phyloP scores from a whole-genome alignment of 2,329 filamentous ascomycete genomes.

The Alternaria solani region DNA sequence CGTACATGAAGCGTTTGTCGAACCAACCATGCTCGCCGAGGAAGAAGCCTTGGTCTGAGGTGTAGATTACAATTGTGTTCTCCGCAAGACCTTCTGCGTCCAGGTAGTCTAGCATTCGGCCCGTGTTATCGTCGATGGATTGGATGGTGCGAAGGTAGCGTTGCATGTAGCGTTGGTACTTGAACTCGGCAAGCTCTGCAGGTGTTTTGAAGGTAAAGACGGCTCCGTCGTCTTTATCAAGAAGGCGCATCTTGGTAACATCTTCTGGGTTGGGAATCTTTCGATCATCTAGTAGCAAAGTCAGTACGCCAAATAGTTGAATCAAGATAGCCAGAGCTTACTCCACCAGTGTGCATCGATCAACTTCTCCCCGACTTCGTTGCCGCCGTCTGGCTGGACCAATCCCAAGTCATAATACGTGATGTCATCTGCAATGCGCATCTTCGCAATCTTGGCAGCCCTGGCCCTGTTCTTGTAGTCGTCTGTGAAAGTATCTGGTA shows the following conservation, averaged over 20 bases:
- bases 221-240: slow-evolving; percentile 58
- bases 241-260: slow-evolving; percentile 46
- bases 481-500: slow-evolving; percentile 63
- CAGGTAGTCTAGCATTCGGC: slow-evolving; percentile 59
- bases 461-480: slow-evolving; percentile 64
- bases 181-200: slow-evolving; percentile 60
- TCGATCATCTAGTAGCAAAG: slow-evolving; percentile 36
- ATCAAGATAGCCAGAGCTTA: background rate
- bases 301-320: background rate
- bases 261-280: slow-evolving; percentile 53
- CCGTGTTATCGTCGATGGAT: slow-evolving; percentile 62
- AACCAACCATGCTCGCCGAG: slow-evolving; percentile 67
- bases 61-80: slow-evolving; percentile 63
- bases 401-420: slow-evolving; percentile 61
- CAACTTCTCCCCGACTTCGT: slow-evolving; percentile 50
- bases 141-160: slow-evolving; percentile 61
- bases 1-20: slow-evolving; percentile 67
- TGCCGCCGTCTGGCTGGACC: slow-evolving; percentile 60
- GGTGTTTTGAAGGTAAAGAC: slow-evolving; percentile 57
- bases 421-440: slow-evolving; percentile 61
- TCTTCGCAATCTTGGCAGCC: slow-evolving; percentile 61
- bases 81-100: slow-evolving; percentile 54
- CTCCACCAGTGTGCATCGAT: slow-evolving; percentile 11
- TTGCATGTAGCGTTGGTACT: slow-evolving; percentile 61
- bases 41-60: slow-evolving; percentile 65